Conservation (phyloP, 768 basidiomycete genomes). For the Trametes punicea region DNA sequence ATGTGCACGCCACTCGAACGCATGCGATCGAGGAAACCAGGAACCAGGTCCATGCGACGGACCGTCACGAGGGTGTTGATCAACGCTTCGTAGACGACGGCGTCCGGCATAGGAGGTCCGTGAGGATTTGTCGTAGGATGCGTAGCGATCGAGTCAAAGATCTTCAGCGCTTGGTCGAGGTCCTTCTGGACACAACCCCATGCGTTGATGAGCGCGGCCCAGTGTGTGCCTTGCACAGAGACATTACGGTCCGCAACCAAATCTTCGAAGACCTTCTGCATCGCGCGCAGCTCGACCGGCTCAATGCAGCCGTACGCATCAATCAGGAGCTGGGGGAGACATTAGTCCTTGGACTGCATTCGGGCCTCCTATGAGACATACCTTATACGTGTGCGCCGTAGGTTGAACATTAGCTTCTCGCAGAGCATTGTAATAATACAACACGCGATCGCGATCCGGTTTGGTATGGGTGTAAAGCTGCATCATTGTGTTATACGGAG, state of each 20-base stretch:
- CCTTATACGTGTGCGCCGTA: conserved; percentile 94
- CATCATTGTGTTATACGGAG: conserved; percentile 99
- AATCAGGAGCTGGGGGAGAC: conserved; percentile 62
- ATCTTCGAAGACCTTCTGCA: conserved; percentile 69
- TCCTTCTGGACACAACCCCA: conserved; percentile 80
- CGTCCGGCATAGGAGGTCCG: conserved; percentile 54
- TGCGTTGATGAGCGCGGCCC: conserved; percentile 86
- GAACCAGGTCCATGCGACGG: conserved; percentile 75
- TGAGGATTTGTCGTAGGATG: conserved; percentile 43
- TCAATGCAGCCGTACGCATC: conserved; percentile 86
- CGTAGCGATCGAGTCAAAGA: conserved; percentile 71
- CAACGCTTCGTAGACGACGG: conserved; percentile 85
- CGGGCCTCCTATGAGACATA: conserved; percentile 28
- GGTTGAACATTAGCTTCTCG: conserved; percentile 58
- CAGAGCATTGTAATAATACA: conserved; percentile 74
- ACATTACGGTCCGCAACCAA: conserved; percentile 48
- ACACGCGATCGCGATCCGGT: conserved; percentile 73
- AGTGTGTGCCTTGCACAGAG: conserved; percentile 56
- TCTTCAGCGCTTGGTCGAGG: conserved; percentile 66
- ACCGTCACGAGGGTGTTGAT: conserved; percentile 82
- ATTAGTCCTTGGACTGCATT: conserved; percentile 10
- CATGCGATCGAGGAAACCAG: conserved; percentile 63
- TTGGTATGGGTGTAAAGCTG: conserved; percentile 91
- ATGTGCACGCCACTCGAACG: conserved; percentile 64
- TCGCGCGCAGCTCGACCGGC: conserved; percentile 67